Conservation (phyloP, 2,329 filamentous ascomycete genomes). For the Elsinoe fawcettii region DNA sequence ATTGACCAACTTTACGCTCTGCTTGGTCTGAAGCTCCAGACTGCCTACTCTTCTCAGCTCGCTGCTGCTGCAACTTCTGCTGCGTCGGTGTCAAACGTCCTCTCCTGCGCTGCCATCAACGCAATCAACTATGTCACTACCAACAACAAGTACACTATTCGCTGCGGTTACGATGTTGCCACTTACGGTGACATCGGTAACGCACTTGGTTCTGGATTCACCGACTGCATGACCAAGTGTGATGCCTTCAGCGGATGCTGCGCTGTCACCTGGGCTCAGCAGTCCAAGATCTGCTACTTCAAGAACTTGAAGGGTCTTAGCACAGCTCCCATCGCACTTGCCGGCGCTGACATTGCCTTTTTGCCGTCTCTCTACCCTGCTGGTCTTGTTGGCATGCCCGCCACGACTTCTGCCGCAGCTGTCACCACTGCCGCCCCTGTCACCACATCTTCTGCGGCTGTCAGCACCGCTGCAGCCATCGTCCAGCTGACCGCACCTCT, state of each 20-base stretch:
- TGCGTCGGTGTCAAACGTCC: background rate
- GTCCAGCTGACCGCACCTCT: background rate
- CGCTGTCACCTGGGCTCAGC: slow-evolving; percentile 9
- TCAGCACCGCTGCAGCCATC: background rate
- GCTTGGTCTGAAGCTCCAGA: background rate
- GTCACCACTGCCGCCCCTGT: slow-evolving; percentile 13
- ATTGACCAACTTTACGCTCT: slow-evolving; percentile 9
- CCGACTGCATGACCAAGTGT: slow-evolving; percentile 6
- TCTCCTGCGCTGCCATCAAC: slow-evolving; percentile 8
- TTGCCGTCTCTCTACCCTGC: slow-evolving; percentile 5
- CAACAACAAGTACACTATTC: slow-evolving; percentile 7
- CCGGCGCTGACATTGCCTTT: slow-evolving; percentile 6
- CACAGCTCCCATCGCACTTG: slow-evolving; percentile 1
- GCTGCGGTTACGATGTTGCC: slow-evolving; percentile 1
- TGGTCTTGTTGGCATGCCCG: slow-evolving; percentile 16
- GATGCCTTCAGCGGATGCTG: slow-evolving; percentile 13
- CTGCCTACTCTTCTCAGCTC: background rate
- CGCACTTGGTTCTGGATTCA: slow-evolving; percentile 3
- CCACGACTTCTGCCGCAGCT: slow-evolving; percentile 12
- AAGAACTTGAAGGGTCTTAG: slow-evolving; percentile 12
- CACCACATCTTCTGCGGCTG: background rate
- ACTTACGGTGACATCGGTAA: slow-evolving; percentile 10
- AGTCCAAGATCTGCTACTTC: slow-evolving; percentile 14
- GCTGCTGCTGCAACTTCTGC: background rate
- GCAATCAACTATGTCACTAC: slow-evolving; percentile 6